phyloP scores from a whole-genome alignment of 2,329 filamentous ascomycete species.

The Beauveria caledonica region DNA sequence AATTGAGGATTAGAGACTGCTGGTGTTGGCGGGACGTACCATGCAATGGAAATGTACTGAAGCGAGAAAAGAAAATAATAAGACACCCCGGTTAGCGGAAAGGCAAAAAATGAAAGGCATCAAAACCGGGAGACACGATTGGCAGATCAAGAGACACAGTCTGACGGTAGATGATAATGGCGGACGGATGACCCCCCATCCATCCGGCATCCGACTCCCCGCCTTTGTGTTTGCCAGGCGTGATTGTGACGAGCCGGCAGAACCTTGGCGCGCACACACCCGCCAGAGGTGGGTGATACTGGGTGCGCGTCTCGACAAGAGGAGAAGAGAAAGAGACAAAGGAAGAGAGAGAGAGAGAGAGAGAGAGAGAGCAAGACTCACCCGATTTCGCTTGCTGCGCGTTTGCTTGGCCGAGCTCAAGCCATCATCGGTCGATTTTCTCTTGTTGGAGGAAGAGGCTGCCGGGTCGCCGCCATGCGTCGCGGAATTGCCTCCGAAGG shows the following conservation, averaged over 20 bases:
- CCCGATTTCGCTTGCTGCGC: constrained; percentile 52
- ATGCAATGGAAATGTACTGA: constrained; percentile 54
- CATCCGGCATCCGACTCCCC: neutral
- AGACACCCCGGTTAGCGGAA: constrained; percentile 2
- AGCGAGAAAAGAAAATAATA: neutral
- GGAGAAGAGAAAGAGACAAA: constrained; percentile 15
- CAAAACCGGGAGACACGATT: neutral
- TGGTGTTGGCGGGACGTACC: constrained; percentile 31
- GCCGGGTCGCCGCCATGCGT: constrained; percentile 16
- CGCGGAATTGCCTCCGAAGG: constrained; percentile 44
- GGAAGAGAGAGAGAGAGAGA: neutral
- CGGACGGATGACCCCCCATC: neutral
- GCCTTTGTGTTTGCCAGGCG: neutral
- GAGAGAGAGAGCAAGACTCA: constrained; percentile 25
- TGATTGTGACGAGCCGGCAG: neutral
- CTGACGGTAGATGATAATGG: neutral
- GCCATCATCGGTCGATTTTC: constrained; percentile 35
- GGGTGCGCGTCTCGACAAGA: neutral
- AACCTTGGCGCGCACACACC: neutral
- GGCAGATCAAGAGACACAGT: neutral
- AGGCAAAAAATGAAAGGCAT: neutral
- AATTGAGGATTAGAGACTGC: neutral
- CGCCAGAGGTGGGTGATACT: neutral
- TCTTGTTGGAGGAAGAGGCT: constrained; percentile 23
- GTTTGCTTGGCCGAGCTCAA: constrained; percentile 37